Evolutionary conservation across 805 yeast species (phyloP).

Genomic region (Candida silvatica): DNA sequence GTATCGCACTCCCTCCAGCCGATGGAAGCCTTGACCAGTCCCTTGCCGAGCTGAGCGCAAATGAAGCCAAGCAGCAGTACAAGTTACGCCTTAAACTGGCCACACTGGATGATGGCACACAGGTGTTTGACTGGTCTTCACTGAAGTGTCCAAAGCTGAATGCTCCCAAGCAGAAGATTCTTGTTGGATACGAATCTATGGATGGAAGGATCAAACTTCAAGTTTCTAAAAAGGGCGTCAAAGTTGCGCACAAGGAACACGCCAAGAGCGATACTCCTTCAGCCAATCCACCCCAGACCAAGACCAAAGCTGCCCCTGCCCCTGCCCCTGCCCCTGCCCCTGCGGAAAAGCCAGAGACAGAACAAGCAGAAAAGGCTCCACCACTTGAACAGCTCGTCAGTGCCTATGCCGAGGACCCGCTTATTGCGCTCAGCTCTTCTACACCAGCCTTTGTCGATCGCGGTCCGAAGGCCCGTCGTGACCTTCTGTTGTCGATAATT

Average conservation of each 20-base stretch:
- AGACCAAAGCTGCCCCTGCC: background rate
- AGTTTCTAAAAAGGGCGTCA: too few species aligned
- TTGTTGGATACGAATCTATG: background rate
- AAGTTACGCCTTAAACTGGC: background rate
- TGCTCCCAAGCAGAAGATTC: background rate
- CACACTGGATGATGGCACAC: background rate
- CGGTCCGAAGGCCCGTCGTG: slow-evolving; percentile 20
- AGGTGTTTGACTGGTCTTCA: slow-evolving; percentile 1
- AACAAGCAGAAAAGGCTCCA: background rate
- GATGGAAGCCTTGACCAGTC: background rate
- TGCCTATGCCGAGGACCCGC: background rate
- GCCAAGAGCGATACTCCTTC: too few species aligned
- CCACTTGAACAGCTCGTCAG: background rate
- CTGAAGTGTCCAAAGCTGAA: background rate
- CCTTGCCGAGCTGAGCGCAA: background rate
- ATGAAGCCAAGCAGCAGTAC: background rate
- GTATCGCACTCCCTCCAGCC: background rate
- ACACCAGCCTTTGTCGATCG: too few species aligned
- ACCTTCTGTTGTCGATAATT: slow-evolving; percentile 27
- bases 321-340: background rate
- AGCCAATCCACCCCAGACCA: too few species aligned
- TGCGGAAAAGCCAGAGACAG: background rate
- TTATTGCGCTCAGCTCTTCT: too few species aligned
- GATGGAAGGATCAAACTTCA: background rate
- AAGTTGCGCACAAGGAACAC: too few species aligned